These are phyloP conservation scores for Cytospora paraplurivora DNA, from an alignment of 2,329 filamentous ascomycete species.

Conservation along the genomic window DNA sequence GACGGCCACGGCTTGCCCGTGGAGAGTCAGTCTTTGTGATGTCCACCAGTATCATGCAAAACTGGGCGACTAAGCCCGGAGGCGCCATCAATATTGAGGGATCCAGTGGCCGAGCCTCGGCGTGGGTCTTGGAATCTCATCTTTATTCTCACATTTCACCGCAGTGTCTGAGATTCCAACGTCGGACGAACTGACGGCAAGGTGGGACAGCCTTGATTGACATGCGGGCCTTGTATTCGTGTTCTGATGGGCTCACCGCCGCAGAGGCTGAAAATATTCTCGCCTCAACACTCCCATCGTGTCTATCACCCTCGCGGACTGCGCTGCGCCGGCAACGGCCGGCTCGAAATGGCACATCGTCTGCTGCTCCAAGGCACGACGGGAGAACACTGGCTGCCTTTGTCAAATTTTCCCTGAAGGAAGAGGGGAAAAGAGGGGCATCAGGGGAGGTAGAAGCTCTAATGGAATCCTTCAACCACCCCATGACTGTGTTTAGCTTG, in stretches of 20 bases:
- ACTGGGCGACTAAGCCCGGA: not conserved
- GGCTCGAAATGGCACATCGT: no score
- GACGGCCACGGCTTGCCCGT: conserved; percentile 5
- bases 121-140: conserved; percentile 16
- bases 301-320: not conserved
- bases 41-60: not conserved
- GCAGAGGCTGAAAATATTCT: not conserved
- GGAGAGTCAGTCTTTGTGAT: not conserved
- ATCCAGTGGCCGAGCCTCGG: not conserved
- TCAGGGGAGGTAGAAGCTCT: not conserved
- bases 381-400: not conserved
- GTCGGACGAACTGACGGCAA: conserved; percentile 13
- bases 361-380: not conserved
- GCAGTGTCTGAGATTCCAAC: conserved; percentile 26
- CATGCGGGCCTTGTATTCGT: not conserved
- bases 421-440: not conserved
- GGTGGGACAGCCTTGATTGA: conserved; percentile 6
- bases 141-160: conserved; percentile 11
- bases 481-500: not conserved
- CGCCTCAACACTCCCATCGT: not conserved
- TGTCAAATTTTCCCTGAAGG: not conserved
- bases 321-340: not conserved
- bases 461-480: not conserved
- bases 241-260: conserved; percentile 11
- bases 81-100: not conserved